Base-by-base conservation (phyloP, 2,329 filamentous ascomycete genomes). In the Balansia obtecta region DNA sequence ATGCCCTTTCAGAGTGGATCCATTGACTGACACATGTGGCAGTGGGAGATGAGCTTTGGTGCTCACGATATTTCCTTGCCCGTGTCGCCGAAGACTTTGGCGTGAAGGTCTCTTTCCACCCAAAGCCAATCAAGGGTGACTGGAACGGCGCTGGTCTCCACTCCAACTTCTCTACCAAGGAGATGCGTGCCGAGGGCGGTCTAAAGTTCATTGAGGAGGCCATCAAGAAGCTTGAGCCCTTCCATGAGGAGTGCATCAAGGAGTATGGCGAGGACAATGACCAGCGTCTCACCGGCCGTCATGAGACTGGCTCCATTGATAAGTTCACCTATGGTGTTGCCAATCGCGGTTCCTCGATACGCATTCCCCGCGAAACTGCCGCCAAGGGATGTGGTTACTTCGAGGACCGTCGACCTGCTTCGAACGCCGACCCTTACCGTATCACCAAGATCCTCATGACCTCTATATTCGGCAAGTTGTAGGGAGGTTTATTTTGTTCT, bases 211-310 rank as follows among this genome's bases (percentile, higher is more conserved):
- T 98, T 58, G 90, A 97, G 71, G 79, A 79, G 48, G 82, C 83
- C 50, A 85, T 90, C 73, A 85, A 88, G 81, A 89, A 88, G 73
- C 82, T 90, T 16, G 85, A 86, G 71, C 77, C 75, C 56, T 83
- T 85, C 61, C 85, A 89, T 72, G 70, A 72, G 59, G 85, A 89
- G 77, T 90, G 87, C 80, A 95, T 95, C 71, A 83, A 85, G 59
- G 89, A 95, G 59, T 95, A 95, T 68, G 89, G 93, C 64, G 88
- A 95, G 76, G 91, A 90, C 69, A 98, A 98, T 76, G 88, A 93
- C 61, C 80, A 85, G 61, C 90, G 93, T 65, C 85, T 97, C 61
- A 97, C 91, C 49, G 93, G 93, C 61, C 79, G 80, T 58, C 88
- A 96, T 73, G 93, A 98, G 82, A 98, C 93, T 11, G 90, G 90